Evolutionary conservation across 345 rosid species (phyloP).

Genomic region (Eucalyptus polybractea): DNA sequence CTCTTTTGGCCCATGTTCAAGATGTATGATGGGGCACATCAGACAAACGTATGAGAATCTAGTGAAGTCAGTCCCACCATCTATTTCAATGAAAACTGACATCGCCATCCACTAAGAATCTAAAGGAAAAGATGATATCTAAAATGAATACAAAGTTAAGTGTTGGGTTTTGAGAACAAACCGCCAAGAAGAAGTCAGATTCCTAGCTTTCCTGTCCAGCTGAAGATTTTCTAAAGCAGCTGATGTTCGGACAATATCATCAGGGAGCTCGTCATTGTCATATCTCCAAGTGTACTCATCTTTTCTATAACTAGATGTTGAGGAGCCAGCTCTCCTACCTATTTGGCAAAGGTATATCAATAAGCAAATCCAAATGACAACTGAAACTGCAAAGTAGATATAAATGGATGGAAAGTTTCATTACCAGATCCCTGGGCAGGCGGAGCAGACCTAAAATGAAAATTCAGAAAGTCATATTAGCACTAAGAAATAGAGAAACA

Average conservation of each 20-base stretch:
- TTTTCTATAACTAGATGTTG: slow-evolving; percentile 60
- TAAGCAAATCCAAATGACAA: not conserved
- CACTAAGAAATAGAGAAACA: not conserved
- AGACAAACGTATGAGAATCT: not conserved
- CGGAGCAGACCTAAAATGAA: slow-evolving; percentile 31
- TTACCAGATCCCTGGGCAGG: slow-evolving; percentile 56
- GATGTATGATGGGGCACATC: not conserved
- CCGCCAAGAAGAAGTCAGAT: slow-evolving; percentile 92
- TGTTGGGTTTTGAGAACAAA: slow-evolving; percentile 2
- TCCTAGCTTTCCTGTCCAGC: slow-evolving; percentile 82
- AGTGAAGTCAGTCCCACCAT: not conserved
- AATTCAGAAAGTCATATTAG: not conserved
- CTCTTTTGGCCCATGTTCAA: not conserved
- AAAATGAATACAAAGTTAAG: not conserved
- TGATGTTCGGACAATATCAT: slow-evolving; percentile 70
- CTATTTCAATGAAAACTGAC: not conserved
- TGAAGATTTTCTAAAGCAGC: slow-evolving; percentile 87
- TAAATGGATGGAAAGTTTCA: not conserved
- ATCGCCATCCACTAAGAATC: not conserved
- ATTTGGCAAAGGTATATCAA: not conserved
- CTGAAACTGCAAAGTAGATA: not conserved
- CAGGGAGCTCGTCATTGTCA: slow-evolving; percentile 47
- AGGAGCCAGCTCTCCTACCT: slow-evolving; percentile 86
- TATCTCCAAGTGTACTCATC: slow-evolving; percentile 86
- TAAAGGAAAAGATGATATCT: not conserved